Evolutionary conservation across 257 asterid species (phyloP), one percentile per base, ranked within the genome.

Genomic region (Solanum pennellii): DNA sequence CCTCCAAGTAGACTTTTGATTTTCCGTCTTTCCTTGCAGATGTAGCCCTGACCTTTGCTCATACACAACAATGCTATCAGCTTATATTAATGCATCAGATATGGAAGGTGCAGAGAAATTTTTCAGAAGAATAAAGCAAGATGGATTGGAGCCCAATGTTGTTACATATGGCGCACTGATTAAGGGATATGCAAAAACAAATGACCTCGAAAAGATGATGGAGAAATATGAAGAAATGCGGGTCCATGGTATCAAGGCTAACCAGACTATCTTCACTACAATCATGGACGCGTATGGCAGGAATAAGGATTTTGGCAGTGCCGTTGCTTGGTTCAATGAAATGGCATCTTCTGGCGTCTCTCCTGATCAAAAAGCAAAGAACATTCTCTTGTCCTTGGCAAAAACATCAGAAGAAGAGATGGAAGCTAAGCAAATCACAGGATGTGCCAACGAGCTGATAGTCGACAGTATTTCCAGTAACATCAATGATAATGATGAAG

Each of bases 71-170:
- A 97, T 95, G 99, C 72, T 97, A 86, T 93, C 97, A 14, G 96
- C 99, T 41, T 95, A 95, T 84, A 93, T 96, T 16, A 97, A 95
- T 89, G 97, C 97, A 45, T 86, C 98, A 6, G 99, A 97, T 60
- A 95, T 97, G 98, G 99, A 94, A 62, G 98, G 98, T 33, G 98
- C 98, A 3, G 99, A 97, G 93, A 95, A 91, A 85, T 95, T 95
- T 86, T 97, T 97, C 92, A 91, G 44, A 87, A 89, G 98, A 94
- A 95, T 95, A 87, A 94, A 95, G 80, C 93, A 86, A 83, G 99
- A 97, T 12, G 98, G 99, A 21, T 85, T 94, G 29, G 92, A 92
- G 88, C 96, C 98, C 39, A 97, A 92, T 49, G 92, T 94, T 21
- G 89, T 97, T 66, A 94, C 98, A 4, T 94, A 93, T 15, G 99